Evolutionary conservation across 2,329 filamentous ascomycete species (phyloP).

Genomic region (Geosmithia flava): DNA sequence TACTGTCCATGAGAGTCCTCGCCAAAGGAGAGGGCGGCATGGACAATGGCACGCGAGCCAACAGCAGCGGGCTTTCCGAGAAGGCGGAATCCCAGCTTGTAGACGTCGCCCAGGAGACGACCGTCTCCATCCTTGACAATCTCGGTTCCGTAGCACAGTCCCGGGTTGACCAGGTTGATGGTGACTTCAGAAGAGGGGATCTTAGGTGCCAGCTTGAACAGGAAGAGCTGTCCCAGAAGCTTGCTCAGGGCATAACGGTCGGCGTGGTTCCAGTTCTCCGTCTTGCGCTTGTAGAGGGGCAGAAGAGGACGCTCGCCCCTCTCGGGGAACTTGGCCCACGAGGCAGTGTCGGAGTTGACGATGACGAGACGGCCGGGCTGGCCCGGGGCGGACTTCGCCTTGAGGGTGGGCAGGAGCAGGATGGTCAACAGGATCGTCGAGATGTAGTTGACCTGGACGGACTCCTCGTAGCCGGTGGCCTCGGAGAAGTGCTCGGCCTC

Average conservation of each 20-base stretch:
- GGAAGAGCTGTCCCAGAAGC: conserved; percentile 1
- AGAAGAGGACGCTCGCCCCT: background rate
- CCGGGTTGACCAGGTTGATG: conserved; percentile 1
- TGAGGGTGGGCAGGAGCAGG: conserved; percentile 15
- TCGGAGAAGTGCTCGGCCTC: conserved; percentile 8
- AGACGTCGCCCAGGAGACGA: background rate
- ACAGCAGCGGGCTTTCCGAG: background rate
- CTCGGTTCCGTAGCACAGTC: conserved; percentile 1
- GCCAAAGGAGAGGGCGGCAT: conserved; percentile 1
- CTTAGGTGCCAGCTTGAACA: conserved; percentile 1
- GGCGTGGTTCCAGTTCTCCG: background rate
- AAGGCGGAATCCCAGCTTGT: background rate
- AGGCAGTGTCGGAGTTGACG: conserved; percentile 12
- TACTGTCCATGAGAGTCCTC: conserved; percentile 3
- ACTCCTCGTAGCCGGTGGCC: conserved; percentile 22
- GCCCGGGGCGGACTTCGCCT: conserved; percentile 3
- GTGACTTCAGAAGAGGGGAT: background rate
- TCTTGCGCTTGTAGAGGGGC: background rate
- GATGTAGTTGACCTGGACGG: conserved; percentile 26
- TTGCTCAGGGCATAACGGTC: background rate
- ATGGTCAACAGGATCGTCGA: conserved; percentile 19
- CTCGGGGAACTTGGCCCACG: conserved; percentile 7
- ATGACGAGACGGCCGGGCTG: conserved; percentile 9
- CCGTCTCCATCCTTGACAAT: conserved; percentile 1
- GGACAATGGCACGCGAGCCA: conserved; percentile 1